A percentile compares a stretch with the other conserved stretches of the same genome.
These are phyloP conservation scores for Drechmeria coniospora DNA, from an alignment of 2,329 filamentous ascomycete genomes.

Conservation along the genomic window DNA sequence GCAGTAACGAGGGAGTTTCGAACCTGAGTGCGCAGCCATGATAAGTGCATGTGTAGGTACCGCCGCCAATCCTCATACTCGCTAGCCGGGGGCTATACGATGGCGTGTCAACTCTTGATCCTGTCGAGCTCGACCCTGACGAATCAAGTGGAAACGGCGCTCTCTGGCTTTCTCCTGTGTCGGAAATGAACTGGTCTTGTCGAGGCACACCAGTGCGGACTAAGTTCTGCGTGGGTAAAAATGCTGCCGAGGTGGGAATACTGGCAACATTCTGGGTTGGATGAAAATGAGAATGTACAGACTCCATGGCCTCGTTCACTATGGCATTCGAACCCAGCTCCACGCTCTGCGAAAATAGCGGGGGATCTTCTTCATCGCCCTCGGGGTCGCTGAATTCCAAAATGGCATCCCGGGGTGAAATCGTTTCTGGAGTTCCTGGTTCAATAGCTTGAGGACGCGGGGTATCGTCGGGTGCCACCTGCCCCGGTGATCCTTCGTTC, in stretches of 20 bases:
- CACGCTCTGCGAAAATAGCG: slow-evolving; percentile 52
- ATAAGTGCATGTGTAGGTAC: slow-evolving; percentile 93
- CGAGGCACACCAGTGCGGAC: slow-evolving; percentile 28
- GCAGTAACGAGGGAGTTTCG: slow-evolving; percentile 69
- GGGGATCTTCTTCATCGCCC: slow-evolving; percentile 50
- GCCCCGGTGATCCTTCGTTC: slow-evolving; percentile 45
- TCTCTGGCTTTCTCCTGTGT: slow-evolving; percentile 17
- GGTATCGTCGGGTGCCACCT: slow-evolving; percentile 31
- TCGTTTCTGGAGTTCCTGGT: slow-evolving; percentile 55
- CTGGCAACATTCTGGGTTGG: slow-evolving; percentile 5
- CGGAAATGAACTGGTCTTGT: slow-evolving; percentile 34
- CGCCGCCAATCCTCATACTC: slow-evolving; percentile 56
- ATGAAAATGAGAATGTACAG: slow-evolving; percentile 6
- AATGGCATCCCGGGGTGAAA: slow-evolving; percentile 85
- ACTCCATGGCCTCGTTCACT: slow-evolving; percentile 15
- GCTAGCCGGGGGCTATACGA: slow-evolving; percentile 34
- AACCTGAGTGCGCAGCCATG: slow-evolving; percentile 82
- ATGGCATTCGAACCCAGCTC: slow-evolving; percentile 26
- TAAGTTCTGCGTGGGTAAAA: slow-evolving; percentile 20
- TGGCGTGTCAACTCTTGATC: slow-evolving; percentile 18
- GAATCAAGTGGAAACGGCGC: slow-evolving; percentile 26
- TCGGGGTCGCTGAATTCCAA: slow-evolving; percentile 71
- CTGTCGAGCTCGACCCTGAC: slow-evolving; percentile 26
- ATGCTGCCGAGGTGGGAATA: not conserved
- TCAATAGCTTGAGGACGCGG: slow-evolving; percentile 22